Percentiles rank a stretch among this genome's conserved stretches.
These are phyloP conservation scores for Quercus mongolica DNA, from an alignment of 306 rosid species.

Conservation along the genomic window DNA sequence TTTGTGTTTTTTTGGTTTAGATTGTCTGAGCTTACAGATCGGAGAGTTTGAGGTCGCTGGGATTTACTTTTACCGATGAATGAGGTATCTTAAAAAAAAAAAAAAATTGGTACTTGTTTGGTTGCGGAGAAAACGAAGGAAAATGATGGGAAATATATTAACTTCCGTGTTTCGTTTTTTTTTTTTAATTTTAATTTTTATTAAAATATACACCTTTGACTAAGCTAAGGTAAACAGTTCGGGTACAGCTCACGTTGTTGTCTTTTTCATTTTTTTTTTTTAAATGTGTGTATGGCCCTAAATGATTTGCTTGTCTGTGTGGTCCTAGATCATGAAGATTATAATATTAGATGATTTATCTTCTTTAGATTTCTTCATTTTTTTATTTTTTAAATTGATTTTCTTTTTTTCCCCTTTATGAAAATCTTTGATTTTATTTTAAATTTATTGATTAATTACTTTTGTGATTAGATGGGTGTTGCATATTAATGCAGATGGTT, in stretches of 20 bases:
- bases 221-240: background rate
- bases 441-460: background rate
- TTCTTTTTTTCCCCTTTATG: too few relatives aligned
- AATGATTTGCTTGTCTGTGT: background rate
- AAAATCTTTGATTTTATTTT: background rate
- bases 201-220: background rate
- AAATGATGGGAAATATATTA: background rate
- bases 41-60: constrained; percentile 32
- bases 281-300: background rate
- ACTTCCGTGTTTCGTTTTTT: background rate
- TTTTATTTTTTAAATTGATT: background rate
- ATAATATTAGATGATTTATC: too few relatives aligned
- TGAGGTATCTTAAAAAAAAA: constrained; percentile 11
- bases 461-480: background rate
- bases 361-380: background rate
- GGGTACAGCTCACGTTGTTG: background rate
- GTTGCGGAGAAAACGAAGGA: constrained; percentile 24
- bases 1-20: background rate
- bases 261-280: background rate
- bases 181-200: background rate
- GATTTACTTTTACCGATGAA: constrained; percentile 14
- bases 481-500: background rate
- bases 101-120: constrained; percentile 8
- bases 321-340: background rate
- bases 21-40: constrained; percentile 26